Conservation (phyloP, 495 filamentous ascomycete genomes). For the Neurospora hispaniola region DNA sequence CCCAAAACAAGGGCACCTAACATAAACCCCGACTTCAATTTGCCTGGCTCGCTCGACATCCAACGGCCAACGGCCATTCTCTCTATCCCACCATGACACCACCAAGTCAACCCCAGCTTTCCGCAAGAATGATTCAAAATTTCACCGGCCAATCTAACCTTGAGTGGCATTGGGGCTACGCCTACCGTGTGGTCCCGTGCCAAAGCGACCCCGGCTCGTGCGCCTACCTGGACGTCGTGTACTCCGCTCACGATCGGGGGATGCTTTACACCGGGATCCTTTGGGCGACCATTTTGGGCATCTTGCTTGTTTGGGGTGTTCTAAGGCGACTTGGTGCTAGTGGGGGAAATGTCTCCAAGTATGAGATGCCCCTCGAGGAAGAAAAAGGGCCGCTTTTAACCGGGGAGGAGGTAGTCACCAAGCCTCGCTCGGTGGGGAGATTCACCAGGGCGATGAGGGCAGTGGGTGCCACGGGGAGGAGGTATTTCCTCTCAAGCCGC, state of each 20-base stretch:
- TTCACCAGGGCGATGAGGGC: neutral
- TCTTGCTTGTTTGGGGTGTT: slow-evolving; percentile 41
- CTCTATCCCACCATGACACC: neutral
- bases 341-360: neutral
- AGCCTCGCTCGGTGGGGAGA: neutral
- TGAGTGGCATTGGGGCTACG: slow-evolving; percentile 54
- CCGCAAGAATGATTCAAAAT: slow-evolving; percentile 24
- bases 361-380: neutral
- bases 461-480: slow-evolving; percentile 21
- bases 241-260: slow-evolving; percentile 44
- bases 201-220: slow-evolving; percentile 50
- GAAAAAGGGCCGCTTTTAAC: neutral
- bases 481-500: slow-evolving; percentile 20
- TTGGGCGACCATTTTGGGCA: slow-evolving; percentile 44
- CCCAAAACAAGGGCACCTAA: neutral
- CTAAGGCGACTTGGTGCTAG: slow-evolving; percentile 10
- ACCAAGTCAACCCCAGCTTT: neutral
- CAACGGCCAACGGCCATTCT: neutral
- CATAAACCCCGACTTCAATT: neutral
- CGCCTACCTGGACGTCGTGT: slow-evolving; percentile 53
- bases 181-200: slow-evolving; percentile 45
- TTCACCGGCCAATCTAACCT: slow-evolving; percentile 27
- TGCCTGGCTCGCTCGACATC: neutral
- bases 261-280: slow-evolving; percentile 54
- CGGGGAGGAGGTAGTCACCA: neutral